phyloP scores from a whole-genome alignment of 805 yeast species.

The Maudiozyma saulgeensis region DNA sequence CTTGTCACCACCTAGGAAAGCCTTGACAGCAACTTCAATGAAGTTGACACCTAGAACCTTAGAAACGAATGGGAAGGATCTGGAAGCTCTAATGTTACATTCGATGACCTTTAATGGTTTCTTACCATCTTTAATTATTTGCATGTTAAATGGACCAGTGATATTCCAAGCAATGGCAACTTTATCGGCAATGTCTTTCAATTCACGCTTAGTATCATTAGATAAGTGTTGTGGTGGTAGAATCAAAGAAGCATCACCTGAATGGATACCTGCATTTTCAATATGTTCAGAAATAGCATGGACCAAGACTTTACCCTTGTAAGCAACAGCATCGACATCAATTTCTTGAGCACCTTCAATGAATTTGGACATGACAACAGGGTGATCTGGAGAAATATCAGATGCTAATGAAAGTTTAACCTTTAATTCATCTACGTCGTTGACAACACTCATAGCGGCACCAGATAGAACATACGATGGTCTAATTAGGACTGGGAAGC shows the following conservation, averaged over 20 bases:
- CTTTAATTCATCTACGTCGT: constrained; percentile 68
- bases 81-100: constrained; percentile 96
- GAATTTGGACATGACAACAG: constrained; percentile 93
- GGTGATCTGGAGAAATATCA: constrained; percentile 89
- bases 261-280: constrained; percentile 97
- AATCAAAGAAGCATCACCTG: constrained; percentile 95
- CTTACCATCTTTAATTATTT: constrained; percentile 72
- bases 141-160: constrained; percentile 98
- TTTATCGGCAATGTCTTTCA: constrained; percentile 83
- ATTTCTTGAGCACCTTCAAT: constrained; percentile 95
- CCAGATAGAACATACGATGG: constrained; percentile 96
- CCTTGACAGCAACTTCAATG: constrained; percentile 88
- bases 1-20: constrained; percentile 58
- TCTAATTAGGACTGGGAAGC: constrained; percentile 93
- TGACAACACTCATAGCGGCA: constrained; percentile 96
- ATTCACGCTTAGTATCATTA: constrained; percentile 54
- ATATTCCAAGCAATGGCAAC: constrained; percentile 92
- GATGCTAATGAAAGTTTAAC: constrained; percentile 79
- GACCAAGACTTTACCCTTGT: constrained; percentile 76
- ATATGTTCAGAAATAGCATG: constrained; percentile 97
- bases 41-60: constrained; percentile 92
- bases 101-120: constrained; percentile 86
- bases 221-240: constrained; percentile 83
- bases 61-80: constrained; percentile 98
- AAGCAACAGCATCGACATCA: constrained; percentile 94